Evolutionary conservation across 2,329 filamentous ascomycete genomes (phyloP), one percentile per base, ranked within the genome.

Genomic region (Cercospora citrullina): DNA sequence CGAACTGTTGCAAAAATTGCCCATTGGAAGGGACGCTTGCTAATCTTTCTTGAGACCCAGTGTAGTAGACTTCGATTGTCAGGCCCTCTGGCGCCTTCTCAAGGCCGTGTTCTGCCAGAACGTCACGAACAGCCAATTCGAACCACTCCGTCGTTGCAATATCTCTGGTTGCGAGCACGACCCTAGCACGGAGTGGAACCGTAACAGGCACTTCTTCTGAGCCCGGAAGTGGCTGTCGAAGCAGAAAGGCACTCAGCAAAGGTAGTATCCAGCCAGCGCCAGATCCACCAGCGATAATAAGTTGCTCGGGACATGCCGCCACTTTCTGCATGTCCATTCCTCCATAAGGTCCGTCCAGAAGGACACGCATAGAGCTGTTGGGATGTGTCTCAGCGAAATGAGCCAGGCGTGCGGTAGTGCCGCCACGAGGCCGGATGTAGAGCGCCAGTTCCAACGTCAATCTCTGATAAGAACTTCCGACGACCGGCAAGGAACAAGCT

Each of bases 331-430:
- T 71, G 1, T 80, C 75, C 23, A 86, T 73, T 0, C 86, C 87
- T 0, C 87, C 86, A 66, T 89, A 89, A 0, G 87, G 87, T 0
- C 87, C 87, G 51, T 89, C 87, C 0, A 89, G 68, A 0, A 87
- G 73, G 0, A 89, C 84, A 0, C 80, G 79, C 0, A 85, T 76
- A 0, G 74, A 69, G 0, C 71, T 64, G 0, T 77, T 79, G 0
- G 86, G 80, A 16, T 76, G 73, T 16, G 62, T 48, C 18, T 70
- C 59, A n/a, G 70, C 70, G 23, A 69, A 69, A 0, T 74, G 77
- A 3, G 81, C 80, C 2, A 88, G 76, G 0, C 81, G 79, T 0
- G 76, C 79, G 0, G 87, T 89, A 9, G 87, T 69, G 0, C 87
- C 86, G 0, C 79, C 74, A 12, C 81, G 81, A 0, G 81, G 81